Evolutionary conservation across 805 yeast species (phyloP), one percentile per base, ranked within the genome.

Genomic region (Candida vartiovaarae): DNA sequence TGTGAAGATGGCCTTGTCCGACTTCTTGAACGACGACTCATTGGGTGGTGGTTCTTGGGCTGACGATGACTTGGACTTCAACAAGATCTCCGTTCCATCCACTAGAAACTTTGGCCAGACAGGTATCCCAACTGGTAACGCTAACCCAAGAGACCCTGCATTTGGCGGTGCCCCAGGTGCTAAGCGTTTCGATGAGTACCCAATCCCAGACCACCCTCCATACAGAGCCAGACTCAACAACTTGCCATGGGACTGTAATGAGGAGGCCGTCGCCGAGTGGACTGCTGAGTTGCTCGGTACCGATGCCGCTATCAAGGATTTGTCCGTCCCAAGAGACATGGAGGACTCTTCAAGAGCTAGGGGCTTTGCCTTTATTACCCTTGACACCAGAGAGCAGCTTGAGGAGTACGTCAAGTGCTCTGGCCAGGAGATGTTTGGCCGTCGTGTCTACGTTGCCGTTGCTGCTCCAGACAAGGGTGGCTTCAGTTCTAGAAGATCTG

Each of bases 121-220:
- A 34, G 56, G 52, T 20, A 53, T 54, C 38, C 53, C 58, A 40
- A 55, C 55, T 46, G 61, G 62, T 36, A 57, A 61, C 42, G 63
- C 62, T 26, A 62, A 65, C 36, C 54, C 64, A 41, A 52, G 61
- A 46, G 71, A 66, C 48, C 69, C 72, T 36, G 66, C 70, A 11
- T 58, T 64, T 48, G 68, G 68, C 39, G 50, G 59, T 36, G 44
- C 65, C 29, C 46, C 56, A 41, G 64, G 59, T 40, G 62, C 64
- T 41, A 56, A 69, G 52, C 67, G 68, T 51, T 76, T 86, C 65
- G 72, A 70, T 32, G 90, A 83, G 60, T 84, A 68, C 54, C 95
- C 96, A 36, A 74, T 93, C 48, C 99, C 99, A 38, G 91, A 88
- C 56, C 74, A 68, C 41, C 89, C 97, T 20, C 99, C 99, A 43